Conservation (phyloP, 2,329 filamentous ascomycete species). For the Tolypocladium album region DNA sequence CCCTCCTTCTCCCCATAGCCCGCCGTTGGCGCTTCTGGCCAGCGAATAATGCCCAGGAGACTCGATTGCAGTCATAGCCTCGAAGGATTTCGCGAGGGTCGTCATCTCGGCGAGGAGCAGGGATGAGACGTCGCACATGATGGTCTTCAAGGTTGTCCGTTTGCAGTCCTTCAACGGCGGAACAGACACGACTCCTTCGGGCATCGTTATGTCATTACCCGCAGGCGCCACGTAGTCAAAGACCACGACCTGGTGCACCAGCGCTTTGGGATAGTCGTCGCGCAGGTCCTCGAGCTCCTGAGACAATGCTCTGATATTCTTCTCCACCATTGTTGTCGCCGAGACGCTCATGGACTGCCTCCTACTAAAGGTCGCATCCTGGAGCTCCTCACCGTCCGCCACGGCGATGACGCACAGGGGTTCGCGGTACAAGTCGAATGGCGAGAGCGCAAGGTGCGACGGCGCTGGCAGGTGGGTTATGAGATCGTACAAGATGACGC, state of each 20-base stretch:
- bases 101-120: slow-evolving; percentile 66
- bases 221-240: slow-evolving; percentile 57
- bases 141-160: slow-evolving; percentile 69
- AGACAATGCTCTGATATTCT: slow-evolving; percentile 47
- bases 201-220: slow-evolving; percentile 41
- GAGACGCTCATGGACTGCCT: slow-evolving; percentile 40
- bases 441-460: slow-evolving; percentile 68
- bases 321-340: slow-evolving; percentile 39
- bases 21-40: slow-evolving; percentile 28
- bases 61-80: slow-evolving; percentile 64
- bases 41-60: slow-evolving; percentile 51
- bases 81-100: slow-evolving; percentile 59
- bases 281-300: slow-evolving; percentile 61
- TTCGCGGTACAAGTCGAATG: slow-evolving; percentile 85
- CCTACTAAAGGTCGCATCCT: slow-evolving; percentile 41
- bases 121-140: slow-evolving; percentile 70
- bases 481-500: slow-evolving; percentile 80
- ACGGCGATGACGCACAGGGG: slow-evolving; percentile 75
- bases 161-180: slow-evolving; percentile 59
- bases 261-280: slow-evolving; percentile 62
- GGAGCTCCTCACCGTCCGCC: slow-evolving; percentile 67
- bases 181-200: slow-evolving; percentile 60
- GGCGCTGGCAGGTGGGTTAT: slow-evolving; percentile 69
- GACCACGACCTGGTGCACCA: slow-evolving; percentile 68
- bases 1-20: slow-evolving; percentile 26